These are phyloP conservation scores for Borovskyia barvae DNA, from an alignment of 208 protist genomes.

Conservation along the genomic window DNA sequence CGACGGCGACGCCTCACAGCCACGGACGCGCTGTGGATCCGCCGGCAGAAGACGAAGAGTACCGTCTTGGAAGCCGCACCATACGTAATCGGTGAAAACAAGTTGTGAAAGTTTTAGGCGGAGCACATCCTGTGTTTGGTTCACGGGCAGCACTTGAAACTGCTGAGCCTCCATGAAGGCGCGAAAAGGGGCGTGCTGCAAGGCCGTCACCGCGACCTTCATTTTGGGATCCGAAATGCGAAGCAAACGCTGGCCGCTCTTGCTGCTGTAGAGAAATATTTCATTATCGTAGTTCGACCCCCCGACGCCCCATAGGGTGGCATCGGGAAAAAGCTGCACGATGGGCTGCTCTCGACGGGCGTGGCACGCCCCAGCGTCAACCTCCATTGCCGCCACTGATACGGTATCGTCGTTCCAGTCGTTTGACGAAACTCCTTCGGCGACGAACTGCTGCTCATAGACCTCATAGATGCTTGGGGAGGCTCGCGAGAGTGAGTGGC, in stretches of 20 bases:
- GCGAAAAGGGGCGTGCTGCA: slow-evolving; percentile 81
- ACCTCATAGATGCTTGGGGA: slow-evolving; percentile 16
- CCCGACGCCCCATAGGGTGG: slow-evolving; percentile 56
- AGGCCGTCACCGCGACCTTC: slow-evolving; percentile 52
- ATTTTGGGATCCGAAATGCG: slow-evolving; percentile 66
- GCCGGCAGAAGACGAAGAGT: slow-evolving; percentile 76
- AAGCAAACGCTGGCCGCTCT: slow-evolving; percentile 50
- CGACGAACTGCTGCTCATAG: slow-evolving; percentile 18
- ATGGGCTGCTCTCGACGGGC: slow-evolving; percentile 19
- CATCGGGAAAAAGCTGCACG: slow-evolving; percentile 25
- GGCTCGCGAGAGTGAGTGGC: slow-evolving; percentile 23
- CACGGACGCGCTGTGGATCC: slow-evolving; percentile 42
- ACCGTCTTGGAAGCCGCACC: slow-evolving; percentile 85
- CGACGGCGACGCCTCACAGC: slow-evolving; percentile 44
- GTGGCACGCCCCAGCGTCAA: neutral
- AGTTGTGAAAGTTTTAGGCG: slow-evolving; percentile 53
- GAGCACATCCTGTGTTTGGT: slow-evolving; percentile 56
- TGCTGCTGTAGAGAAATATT: slow-evolving; percentile 49
- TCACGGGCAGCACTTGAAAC: slow-evolving; percentile 62
- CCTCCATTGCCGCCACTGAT: slow-evolving; percentile 2
- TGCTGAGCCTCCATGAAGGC: slow-evolving; percentile 64
- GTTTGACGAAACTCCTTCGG: neutral
- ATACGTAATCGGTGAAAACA: slow-evolving; percentile 85
- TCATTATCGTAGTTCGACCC: slow-evolving; percentile 45
- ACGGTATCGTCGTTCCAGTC: slow-evolving; percentile 13